Evolutionary conservation across 78 protist genomes (phyloP).

Genomic region (Capsaspora owczarzaki): DNA sequence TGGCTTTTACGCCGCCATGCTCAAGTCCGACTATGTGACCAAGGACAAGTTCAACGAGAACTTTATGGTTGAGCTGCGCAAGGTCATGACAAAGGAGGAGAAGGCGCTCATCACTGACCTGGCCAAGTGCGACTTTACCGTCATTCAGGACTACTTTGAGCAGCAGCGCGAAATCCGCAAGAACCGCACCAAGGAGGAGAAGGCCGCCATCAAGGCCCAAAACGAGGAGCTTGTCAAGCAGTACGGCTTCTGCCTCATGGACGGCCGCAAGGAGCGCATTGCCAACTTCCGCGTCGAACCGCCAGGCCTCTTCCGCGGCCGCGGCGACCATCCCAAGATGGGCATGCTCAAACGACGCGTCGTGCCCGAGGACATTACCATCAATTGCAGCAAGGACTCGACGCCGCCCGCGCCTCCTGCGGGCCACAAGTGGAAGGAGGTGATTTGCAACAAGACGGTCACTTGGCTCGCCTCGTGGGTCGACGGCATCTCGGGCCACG

Average conservation of each 20-base stretch:
- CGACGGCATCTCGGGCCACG: slow-evolving; percentile 57
- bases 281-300: slow-evolving; percentile 95
- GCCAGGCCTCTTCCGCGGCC: slow-evolving; percentile 98
- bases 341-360: slow-evolving; percentile 90
- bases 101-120: slow-evolving; percentile 31
- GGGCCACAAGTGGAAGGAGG: slow-evolving; percentile 61
- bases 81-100: neutral
- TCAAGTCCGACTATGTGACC: slow-evolving; percentile 71
- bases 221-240: slow-evolving; percentile 27
- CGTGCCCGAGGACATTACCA: slow-evolving; percentile 87
- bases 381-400: slow-evolving; percentile 83
- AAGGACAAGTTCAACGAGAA: slow-evolving; percentile 66
- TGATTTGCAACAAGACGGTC: slow-evolving; percentile 8
- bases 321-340: slow-evolving; percentile 96
- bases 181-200: slow-evolving; percentile 61
- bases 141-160: slow-evolving; percentile 47
- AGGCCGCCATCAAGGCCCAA: slow-evolving; percentile 40
- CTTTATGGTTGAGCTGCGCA: slow-evolving; percentile 56
- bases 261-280: slow-evolving; percentile 82
- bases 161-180: slow-evolving; percentile 45
- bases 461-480: slow-evolving; percentile 95
- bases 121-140: slow-evolving; percentile 71
- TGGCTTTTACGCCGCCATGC: slow-evolving; percentile 75
- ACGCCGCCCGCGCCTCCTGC: slow-evolving; percentile 75
- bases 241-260: slow-evolving; percentile 34